Evolutionary conservation across 306 rosid species (phyloP).

Genomic region (Leucaena leucocephala): DNA sequence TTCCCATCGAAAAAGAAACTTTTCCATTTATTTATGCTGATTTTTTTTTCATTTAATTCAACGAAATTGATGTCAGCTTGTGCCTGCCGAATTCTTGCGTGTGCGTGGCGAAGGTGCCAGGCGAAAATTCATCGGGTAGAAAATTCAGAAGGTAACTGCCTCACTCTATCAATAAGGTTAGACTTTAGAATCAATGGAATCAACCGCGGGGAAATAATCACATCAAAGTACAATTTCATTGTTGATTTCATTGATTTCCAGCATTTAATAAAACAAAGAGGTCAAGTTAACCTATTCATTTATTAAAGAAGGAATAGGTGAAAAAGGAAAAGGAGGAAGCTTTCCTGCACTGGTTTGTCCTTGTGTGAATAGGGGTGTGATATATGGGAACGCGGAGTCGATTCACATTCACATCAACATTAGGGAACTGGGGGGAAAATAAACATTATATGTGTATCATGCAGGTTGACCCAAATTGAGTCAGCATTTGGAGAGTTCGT

Average conservation of each 20-base stretch:
- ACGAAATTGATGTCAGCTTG: not conserved
- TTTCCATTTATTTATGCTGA: not conserved
- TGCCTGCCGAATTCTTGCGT: not conserved
- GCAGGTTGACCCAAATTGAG: too few species aligned
- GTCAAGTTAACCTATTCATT: too few species aligned
- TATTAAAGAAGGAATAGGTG: too few species aligned
- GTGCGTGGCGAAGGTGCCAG: not conserved
- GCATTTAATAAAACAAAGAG: not conserved
- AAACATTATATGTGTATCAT: too few species aligned
- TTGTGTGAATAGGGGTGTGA: not conserved
- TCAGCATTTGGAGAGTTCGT: not conserved
- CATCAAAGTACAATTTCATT: not conserved
- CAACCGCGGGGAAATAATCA: not conserved
- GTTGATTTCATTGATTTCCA: not conserved
- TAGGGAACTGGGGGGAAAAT: not conserved
- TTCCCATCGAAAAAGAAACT: not conserved
- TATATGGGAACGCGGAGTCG: not conserved
- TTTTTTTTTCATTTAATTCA: not conserved
- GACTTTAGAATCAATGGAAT: not conserved
- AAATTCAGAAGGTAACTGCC: not conserved
- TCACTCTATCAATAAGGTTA: not conserved
- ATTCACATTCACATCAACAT: constrained; percentile 19
- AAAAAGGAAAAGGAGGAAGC: not conserved
- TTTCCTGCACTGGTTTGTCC: not conserved
- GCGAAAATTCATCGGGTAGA: not conserved